Base-by-base conservation (phyloP, 352 stramenopile genomes). In the Phytopythium mirpurense region DNA sequence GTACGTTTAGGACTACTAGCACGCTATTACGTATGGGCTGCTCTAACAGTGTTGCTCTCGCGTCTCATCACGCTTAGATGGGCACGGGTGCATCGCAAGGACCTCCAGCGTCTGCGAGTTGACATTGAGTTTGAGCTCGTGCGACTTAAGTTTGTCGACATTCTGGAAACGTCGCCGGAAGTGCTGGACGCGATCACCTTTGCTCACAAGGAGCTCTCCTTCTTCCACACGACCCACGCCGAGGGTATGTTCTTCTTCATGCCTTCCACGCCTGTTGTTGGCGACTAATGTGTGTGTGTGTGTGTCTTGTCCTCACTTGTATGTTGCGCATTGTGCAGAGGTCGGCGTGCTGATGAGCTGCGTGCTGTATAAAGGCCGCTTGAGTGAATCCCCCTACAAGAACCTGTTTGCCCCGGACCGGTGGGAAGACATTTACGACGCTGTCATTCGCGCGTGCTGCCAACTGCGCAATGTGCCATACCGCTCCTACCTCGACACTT, bases 111-210 rank as follows among this genome's bases (percentile, higher is more conserved):
- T 24, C 64, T 88, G 19, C 58, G 74, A 19, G 77, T 89, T 40
- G 74, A 89, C 48, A 76, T 95, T 24, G 83, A 93, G 58, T 95
- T 93, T 59, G 74, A 93, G 51, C 61, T 95, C 5, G 71, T 89
- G n/a, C 73, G 82, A 1, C 68, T 93, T 43, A 83, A 90, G 54
- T 95, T 91, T 54, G 65, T 95, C 23, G 74, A 90, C 31, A 62
- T 86, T 18, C 67, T 92, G 23, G 76, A 89, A 50, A 76, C 52
- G 24, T 88, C 76, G 18, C 60, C 72, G 12, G 66, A 88, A 18
- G 78, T 84, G 21, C 75, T 89, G 64, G 80, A 91, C 24, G 78
- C 80, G 18, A 62, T 91, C 26, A 74, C 72, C 42, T 81, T 91
- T 27, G 80, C 80, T 3, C 76, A 72, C 11, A 83, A 83, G 41